A percentile compares a stretch with the other conserved stretches of the same genome.
Conservation (phyloP, 2,329 filamentous ascomycete genomes). For the Verruconis gallopava region DNA sequence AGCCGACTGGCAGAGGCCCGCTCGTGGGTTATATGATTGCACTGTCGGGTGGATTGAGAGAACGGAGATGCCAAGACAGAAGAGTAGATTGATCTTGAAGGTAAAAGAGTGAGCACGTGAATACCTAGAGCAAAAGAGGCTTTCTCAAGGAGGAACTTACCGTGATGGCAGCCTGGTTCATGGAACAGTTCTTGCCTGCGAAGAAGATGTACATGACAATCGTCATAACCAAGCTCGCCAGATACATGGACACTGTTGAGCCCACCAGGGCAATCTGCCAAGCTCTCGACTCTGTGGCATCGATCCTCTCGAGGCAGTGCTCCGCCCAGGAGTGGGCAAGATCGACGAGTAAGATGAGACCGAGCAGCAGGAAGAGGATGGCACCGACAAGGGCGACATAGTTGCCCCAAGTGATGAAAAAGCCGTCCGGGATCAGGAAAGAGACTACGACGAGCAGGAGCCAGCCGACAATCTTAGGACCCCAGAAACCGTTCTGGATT, state of each 20-base stretch:
- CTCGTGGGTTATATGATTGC: conserved; percentile 84
- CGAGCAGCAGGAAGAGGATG: conserved; percentile 86
- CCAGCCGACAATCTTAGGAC: conserved; percentile 88
- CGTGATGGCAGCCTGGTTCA: conserved; percentile 95
- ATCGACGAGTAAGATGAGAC: conserved; percentile 83
- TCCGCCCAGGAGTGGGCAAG: conserved; percentile 96
- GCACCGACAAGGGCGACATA: conserved; percentile 81
- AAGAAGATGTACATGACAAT: conserved; percentile 97
- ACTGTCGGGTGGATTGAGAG: conserved; percentile 82
- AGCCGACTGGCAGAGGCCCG: conserved; percentile 89
- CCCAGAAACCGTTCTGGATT: conserved; percentile 98
- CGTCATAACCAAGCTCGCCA: conserved; percentile 84
- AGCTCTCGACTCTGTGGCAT: conserved; percentile 67
- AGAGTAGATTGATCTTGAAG: conserved; percentile 60
- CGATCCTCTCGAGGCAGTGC: conserved; percentile 87
- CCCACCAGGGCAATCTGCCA: conserved; percentile 86
- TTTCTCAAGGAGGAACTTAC: conserved; percentile 27
- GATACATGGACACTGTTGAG: conserved; percentile 86
- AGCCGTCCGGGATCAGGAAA: conserved; percentile 88
- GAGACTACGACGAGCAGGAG: conserved; percentile 74
- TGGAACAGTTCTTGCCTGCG: conserved; percentile 63
- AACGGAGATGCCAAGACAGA: conserved; percentile 67
- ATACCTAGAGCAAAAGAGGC: background rate
- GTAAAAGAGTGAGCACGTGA: conserved; percentile 3
- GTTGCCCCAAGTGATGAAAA: conserved; percentile 94